Evolutionary conservation across 2,329 filamentous ascomycete species (phyloP), one percentile per base, ranked within the genome.

Genomic region (Botrytis porri): DNA sequence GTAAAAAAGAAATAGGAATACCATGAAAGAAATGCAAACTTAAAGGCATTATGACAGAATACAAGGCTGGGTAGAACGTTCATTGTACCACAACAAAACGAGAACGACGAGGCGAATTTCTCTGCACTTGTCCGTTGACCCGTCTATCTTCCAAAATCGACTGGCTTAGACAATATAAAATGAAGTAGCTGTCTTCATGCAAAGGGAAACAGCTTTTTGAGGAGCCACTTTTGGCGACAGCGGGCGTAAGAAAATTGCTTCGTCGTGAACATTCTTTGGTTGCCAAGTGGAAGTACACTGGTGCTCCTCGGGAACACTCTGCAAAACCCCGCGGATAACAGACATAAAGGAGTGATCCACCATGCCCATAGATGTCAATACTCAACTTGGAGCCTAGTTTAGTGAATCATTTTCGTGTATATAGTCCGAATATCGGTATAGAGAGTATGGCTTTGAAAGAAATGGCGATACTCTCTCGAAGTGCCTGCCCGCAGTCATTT

Each of bases 331-430:
- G 45, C 25, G 29, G 45, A 39, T 3, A 29, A 66, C 18, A 66
- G 43, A 16, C 10, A 32, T n/a, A 12, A 66, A 12, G 7, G n/a
- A 20, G 22, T 51, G 32, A n/a, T 66, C 48, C 43, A 16, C 6
- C 22, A 39, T 20, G 12, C 43, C n/a, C 18, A 32, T 25, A 12
- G 22, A 14, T n/a, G 29, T 37, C 4, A 2, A 35, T 4, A 14
- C 32, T 37, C 20, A 16, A n/a, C 37, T 25, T 3, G 29, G 3
- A 16, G 8, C 20, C 20, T 8, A 9, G 35, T 35, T 22, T 6
- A 22, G 22, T 8, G 16, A 25, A n/a, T 10, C 3, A 2, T 3
- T 18, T n/a, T n/a, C 1, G 5, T n/a, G 5, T 18, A 10, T n/a
- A 25, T 20, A 10, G 32, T 66, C 22, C 43, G 41, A n/a, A 51